A percentile compares a stretch with the other conserved stretches of the same genome.
Evolutionary conservation across 345 rosid species (phyloP).

Genomic region (Linum trigynum): DNA sequence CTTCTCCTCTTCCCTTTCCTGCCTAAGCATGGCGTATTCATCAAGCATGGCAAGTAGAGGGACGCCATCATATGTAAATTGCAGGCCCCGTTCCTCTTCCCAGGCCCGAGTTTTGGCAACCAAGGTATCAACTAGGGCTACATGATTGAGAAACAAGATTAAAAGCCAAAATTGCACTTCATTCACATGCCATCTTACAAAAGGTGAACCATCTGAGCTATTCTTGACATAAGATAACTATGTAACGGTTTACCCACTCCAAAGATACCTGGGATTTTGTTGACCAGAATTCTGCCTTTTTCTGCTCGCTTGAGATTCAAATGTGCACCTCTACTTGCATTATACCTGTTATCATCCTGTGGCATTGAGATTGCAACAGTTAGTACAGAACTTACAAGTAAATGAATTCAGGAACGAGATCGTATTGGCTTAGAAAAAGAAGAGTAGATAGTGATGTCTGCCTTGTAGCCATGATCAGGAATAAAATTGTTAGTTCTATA

Average conservation of each 20-base stretch:
- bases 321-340: conserved; percentile 95
- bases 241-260: not conserved
- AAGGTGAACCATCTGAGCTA: too few species aligned
- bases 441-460: not conserved
- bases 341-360: conserved; percentile 98
- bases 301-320: conserved; percentile 99
- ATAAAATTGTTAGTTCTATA: not conserved
- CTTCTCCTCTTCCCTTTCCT: conserved; percentile 94
- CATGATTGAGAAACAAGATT: conserved; percentile 7
- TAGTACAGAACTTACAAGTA: not conserved
- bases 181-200: too few species aligned
- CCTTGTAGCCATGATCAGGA: too few species aligned
- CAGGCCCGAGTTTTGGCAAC: conserved; percentile 79
- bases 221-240: too few species aligned
- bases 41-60: conserved; percentile 92
- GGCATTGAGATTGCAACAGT: conserved; percentile 13
- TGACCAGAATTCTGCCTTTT: conserved; percentile 81
- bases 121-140: conserved; percentile 77
- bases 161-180: not conserved
- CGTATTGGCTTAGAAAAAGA: too few species aligned
- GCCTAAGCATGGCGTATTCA: conserved; percentile 86
- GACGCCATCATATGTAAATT: conserved; percentile 81
- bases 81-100: conserved; percentile 64
- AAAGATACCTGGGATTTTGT: conserved; percentile 85
- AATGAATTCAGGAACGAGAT: not conserved